These are phyloP conservation scores for Botrytis squamosa DNA, from an alignment of 2,329 filamentous ascomycete species.

Conservation along the genomic window DNA sequence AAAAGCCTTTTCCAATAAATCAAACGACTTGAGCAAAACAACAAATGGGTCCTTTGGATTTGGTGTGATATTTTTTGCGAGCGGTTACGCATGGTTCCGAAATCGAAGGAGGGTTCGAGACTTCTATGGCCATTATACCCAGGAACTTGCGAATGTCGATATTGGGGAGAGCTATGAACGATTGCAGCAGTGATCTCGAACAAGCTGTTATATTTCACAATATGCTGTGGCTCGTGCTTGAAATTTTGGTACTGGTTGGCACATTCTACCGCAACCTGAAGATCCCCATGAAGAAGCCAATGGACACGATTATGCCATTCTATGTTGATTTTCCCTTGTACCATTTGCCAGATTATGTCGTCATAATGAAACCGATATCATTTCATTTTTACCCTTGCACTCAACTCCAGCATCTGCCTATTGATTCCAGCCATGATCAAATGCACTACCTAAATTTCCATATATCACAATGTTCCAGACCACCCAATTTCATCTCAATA, in stretches of 20 bases:
- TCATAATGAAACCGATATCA: background rate
- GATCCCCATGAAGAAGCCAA: constrained; percentile 1
- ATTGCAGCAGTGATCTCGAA: constrained; percentile 13
- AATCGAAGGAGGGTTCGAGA: constrained; percentile 7
- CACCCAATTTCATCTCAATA: background rate
- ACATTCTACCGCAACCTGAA: background rate
- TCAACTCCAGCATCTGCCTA: background rate
- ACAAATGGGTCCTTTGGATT: constrained; percentile 16
- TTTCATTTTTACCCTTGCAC: background rate
- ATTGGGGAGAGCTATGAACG: background rate
- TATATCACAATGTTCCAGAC: background rate
- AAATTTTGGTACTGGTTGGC: constrained; percentile 4
- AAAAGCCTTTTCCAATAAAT: constrained; percentile 36
- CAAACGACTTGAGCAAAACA: constrained; percentile 36
- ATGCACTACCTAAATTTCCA: background rate
- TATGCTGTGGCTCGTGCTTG: constrained; percentile 8
- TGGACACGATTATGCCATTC: constrained; percentile 10
- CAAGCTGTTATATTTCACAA: constrained; percentile 9
- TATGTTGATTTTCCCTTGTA: background rate
- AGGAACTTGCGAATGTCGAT: constrained; percentile 7
- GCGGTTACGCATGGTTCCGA: background rate
- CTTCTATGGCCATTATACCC: background rate
- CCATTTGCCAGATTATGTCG: background rate
- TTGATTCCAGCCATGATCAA: background rate
- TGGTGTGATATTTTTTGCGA: constrained; percentile 22